Base-by-base conservation (phyloP, 805 yeast genomes). In the Cephaloascus albidus region DNA sequence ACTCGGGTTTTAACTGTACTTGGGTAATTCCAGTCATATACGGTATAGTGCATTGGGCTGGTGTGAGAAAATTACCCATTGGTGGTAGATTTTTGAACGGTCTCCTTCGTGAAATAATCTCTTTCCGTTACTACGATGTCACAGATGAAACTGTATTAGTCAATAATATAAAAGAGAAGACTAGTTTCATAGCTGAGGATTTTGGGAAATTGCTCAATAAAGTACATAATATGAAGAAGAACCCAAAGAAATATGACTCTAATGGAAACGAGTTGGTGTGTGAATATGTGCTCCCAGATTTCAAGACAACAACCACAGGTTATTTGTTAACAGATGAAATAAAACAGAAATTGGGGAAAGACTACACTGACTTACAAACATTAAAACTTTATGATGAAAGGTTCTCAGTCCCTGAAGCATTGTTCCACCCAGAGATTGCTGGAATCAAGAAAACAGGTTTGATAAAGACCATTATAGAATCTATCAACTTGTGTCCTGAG, bases 71-170 rank as follows among this genome's bases (percentile, higher is more conserved):
- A 44, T 60, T 89, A 39, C 90, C 88, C 35, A 75, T 94, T 36
- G 98, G 93, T 0, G 99, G 99, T 0, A 72, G 85, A 41, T 67
- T 85, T 37, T 60, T 93, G 38, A 85, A 87, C 39, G 96, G 96
- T 3, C 75, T 81, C 37, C 58, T 94, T 38, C 71, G 88, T 45
- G 97, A 93, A 53, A 70, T 85, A 37, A 75, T 90, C 10, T 86
- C 96, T 2, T 93, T 84, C 53, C 69, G 97, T 39, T 93, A 93
- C 62, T 93, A 89, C 57, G 90, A 93, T 52, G 88, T 93, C 48
- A 79, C 86, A 54, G 96, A 93, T 44, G 99, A 94, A 58, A 81
- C 95, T 0, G 66, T 84, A 2, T 61, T 93, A 36, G 80, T 93
- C 37, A 86, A 88, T 53, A 79, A 83, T 36, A 84, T 94, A 47